Conservation (phyloP, 2,329 filamentous ascomycete genomes). For the Ophiocordyceps camponoti-leonardi region DNA sequence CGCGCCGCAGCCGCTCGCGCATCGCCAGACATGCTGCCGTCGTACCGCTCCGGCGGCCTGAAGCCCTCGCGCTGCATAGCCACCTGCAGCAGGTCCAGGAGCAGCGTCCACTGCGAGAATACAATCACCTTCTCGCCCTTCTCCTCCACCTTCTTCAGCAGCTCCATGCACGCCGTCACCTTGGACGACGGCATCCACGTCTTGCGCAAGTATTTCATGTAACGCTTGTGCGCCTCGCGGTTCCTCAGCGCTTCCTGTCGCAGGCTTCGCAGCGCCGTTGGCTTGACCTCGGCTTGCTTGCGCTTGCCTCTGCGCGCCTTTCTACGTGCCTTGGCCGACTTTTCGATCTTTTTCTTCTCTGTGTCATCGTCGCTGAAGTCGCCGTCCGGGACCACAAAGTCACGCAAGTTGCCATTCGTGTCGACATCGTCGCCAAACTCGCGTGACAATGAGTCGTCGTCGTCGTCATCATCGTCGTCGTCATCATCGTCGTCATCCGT, state of each 20-base stretch:
- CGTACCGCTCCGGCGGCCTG: slow-evolving; percentile 52
- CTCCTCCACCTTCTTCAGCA: slow-evolving; percentile 50
- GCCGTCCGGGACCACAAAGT: slow-evolving; percentile 12
- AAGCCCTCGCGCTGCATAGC: slow-evolving; percentile 48
- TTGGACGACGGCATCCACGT: slow-evolving; percentile 66
- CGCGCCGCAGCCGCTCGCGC: slow-evolving; percentile 53
- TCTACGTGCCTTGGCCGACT: slow-evolving; percentile 9
- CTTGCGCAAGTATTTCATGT: slow-evolving; percentile 50
- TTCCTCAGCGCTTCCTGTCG: slow-evolving; percentile 51
- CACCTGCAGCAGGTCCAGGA: slow-evolving; percentile 56
- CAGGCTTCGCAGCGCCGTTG: slow-evolving; percentile 42
- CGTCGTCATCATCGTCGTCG: slow-evolving; percentile 10
- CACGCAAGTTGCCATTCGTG: slow-evolving; percentile 16
- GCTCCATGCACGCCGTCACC: slow-evolving; percentile 59
- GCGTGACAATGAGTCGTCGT: too few relatives aligned
- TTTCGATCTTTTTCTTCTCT: slow-evolving; percentile 21
- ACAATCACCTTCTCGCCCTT: slow-evolving; percentile 52
- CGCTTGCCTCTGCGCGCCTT: slow-evolving; percentile 20
- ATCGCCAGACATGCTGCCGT: slow-evolving; percentile 59
- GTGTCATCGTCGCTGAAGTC: slow-evolving; percentile 22
- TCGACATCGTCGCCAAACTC: slow-evolving; percentile 8
- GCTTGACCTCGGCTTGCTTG: slow-evolving; percentile 25
- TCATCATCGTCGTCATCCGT: background rate
- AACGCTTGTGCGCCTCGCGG: slow-evolving; percentile 46
- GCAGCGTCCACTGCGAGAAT: slow-evolving; percentile 65